A percentile compares a stretch with the other conserved stretches of the same genome.
phyloP scores from a whole-genome alignment of 2,329 filamentous ascomycete genomes.

The Pseudogymnoascus sp. region DNA sequence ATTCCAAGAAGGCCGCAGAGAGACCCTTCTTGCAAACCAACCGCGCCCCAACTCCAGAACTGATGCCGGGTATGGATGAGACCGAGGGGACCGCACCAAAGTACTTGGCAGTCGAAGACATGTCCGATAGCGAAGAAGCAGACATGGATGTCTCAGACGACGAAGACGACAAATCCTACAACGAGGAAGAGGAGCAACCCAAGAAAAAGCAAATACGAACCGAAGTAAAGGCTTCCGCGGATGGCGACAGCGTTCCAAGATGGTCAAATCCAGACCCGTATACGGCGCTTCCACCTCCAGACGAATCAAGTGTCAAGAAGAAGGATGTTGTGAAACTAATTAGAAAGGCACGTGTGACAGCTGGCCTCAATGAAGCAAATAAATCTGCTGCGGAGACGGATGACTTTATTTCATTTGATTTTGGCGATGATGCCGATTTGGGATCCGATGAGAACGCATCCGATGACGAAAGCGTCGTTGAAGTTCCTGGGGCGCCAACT shows the following conservation, averaged over 20 bases:
- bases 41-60: slow-evolving; percentile 29
- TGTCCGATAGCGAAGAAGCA: slow-evolving; percentile 54
- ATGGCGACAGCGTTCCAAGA: slow-evolving; percentile 50
- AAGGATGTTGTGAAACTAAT: slow-evolving; percentile 86
- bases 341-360: slow-evolving; percentile 72
- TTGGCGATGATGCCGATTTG: slow-evolving; percentile 49
- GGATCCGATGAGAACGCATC: slow-evolving; percentile 30
- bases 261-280: slow-evolving; percentile 98
- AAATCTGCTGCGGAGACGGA: slow-evolving; percentile 52
- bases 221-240: slow-evolving; percentile 30
- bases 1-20: slow-evolving; percentile 25
- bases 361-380: slow-evolving; percentile 37
- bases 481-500: slow-evolving; percentile 22
- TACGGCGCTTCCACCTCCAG: slow-evolving; percentile 73
- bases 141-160: slow-evolving; percentile 55
- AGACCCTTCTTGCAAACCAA: slow-evolving; percentile 29
- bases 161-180: slow-evolving; percentile 30
- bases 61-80: slow-evolving; percentile 30
- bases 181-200: slow-evolving; percentile 31
- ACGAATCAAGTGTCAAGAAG: slow-evolving; percentile 66
- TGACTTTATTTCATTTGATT: slow-evolving; percentile 85
- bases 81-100: slow-evolving; percentile 33
- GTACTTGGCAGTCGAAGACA: slow-evolving; percentile 48
- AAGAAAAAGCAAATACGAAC: slow-evolving; percentile 38
- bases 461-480: slow-evolving; percentile 20